These are phyloP conservation scores for Amylostereum areolatum DNA, from an alignment of 1,284 basidiomycete genomes.

Conservation along the genomic window DNA sequence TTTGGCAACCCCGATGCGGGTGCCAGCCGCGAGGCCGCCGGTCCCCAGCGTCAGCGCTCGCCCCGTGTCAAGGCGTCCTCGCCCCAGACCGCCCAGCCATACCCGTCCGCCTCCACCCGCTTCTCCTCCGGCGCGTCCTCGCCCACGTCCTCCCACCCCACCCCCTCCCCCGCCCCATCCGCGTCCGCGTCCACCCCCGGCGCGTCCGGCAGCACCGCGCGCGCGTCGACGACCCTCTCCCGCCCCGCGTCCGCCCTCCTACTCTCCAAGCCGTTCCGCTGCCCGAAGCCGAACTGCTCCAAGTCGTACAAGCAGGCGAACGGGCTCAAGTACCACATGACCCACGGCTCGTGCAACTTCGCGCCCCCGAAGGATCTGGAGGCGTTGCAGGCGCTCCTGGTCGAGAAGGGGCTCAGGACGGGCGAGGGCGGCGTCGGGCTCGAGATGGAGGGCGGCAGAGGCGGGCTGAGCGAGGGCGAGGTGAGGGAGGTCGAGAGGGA, in stretches of 20 bases:
- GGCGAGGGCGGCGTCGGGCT: constrained; percentile 23
- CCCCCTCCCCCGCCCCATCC: constrained; percentile 17
- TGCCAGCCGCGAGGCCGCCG: neutral
- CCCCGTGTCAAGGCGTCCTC: neutral
- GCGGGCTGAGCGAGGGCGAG: constrained; percentile 65
- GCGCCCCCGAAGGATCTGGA: constrained; percentile 78
- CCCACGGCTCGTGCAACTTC: constrained; percentile 91
- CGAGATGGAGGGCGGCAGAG: constrained; percentile 25
- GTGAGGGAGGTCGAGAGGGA: constrained; percentile 72
- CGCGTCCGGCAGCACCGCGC: constrained; percentile 23
- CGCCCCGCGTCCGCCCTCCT: constrained; percentile 48
- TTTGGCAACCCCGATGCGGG: constrained; percentile 1
- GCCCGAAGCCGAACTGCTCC: constrained; percentile 95
- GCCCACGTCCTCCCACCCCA: constrained; percentile 20
- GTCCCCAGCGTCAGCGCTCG: neutral
- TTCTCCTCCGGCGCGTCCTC: constrained; percentile 37
- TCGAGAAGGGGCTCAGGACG: constrained; percentile 43
- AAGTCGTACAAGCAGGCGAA: constrained; percentile 99
- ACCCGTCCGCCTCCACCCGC: constrained; percentile 30
- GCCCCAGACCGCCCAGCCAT: neutral
- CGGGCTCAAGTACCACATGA: constrained; percentile 95
- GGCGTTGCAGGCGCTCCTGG: constrained; percentile 61
- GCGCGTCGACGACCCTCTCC: constrained; percentile 42
- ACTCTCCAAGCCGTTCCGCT: constrained; percentile 87
- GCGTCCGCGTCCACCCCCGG: constrained; percentile 14